A percentile compares a stretch with the other conserved stretches of the same genome.
Conservation (phyloP, 805 yeast species). For the Teunomyces panamensis region DNA sequence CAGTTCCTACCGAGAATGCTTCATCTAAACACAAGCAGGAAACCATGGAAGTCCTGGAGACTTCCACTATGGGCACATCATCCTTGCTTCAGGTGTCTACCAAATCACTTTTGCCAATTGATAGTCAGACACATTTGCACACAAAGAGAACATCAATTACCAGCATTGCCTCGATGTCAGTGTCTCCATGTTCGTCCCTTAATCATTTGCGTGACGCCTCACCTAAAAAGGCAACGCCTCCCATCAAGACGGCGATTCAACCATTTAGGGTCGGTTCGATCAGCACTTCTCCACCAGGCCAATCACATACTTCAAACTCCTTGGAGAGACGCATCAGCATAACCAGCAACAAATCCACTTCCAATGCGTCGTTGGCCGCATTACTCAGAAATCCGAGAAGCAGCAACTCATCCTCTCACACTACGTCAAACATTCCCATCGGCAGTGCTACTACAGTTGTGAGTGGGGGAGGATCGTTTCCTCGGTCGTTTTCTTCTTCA, state of each 20-base stretch:
- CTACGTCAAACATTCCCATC: conserved; percentile 24
- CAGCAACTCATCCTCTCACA: conserved; percentile 38
- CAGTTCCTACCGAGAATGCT: not conserved
- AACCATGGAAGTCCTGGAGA: conserved; percentile 1
- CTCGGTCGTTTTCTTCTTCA: conserved; percentile 38
- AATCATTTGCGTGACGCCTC: conserved; percentile 1
- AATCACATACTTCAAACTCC: conserved; percentile 20
- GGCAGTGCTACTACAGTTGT: conserved; percentile 9
- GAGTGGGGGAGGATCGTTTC: conserved; percentile 18
- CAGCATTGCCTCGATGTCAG: conserved; percentile 15
- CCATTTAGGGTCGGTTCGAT: conserved; percentile 66
- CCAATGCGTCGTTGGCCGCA: conserved; percentile 54
- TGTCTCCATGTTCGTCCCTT: conserved; percentile 26
- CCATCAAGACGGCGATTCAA: conserved; percentile 41
- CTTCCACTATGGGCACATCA: not conserved
- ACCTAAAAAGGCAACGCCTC: conserved; percentile 11
- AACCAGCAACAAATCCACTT: conserved; percentile 46
- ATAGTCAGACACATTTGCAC: not conserved
- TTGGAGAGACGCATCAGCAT: conserved; percentile 40
- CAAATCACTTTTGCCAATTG: not conserved
- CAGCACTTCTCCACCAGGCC: conserved; percentile 40
- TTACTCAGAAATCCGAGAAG: conserved; percentile 50
- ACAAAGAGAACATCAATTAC: conserved; percentile 13
- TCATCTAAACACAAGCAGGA: not conserved
- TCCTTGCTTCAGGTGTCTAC: not conserved